phyloP scores from a whole-genome alignment of 495 filamentous ascomycete genomes.

The Hypoxylon subgilvum region DNA sequence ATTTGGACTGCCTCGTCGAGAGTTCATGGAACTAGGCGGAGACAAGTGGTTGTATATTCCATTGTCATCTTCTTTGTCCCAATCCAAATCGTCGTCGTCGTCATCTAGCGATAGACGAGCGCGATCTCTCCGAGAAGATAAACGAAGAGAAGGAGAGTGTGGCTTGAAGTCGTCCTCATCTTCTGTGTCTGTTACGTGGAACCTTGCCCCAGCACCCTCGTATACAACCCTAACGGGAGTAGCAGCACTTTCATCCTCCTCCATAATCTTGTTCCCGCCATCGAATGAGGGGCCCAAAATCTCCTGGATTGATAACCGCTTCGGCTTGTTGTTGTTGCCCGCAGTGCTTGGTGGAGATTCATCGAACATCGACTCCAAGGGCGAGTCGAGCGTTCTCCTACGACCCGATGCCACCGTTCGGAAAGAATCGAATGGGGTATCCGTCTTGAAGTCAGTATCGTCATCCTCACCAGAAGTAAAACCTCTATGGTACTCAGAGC shows the following conservation, averaged over 20 bases:
- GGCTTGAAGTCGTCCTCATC: slow-evolving; percentile 16
- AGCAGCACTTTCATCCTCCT: slow-evolving; percentile 67
- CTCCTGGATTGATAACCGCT: slow-evolving; percentile 63
- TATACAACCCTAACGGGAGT: slow-evolving; percentile 60
- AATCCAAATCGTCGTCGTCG: slow-evolving; percentile 66
- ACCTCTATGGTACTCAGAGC: slow-evolving; percentile 81
- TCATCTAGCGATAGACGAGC: slow-evolving; percentile 61
- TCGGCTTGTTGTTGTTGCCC: slow-evolving; percentile 58
- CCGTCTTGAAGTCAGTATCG: slow-evolving; percentile 83
- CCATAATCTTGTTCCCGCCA: slow-evolving; percentile 62
- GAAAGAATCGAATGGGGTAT: slow-evolving; percentile 90
- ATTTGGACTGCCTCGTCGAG: slow-evolving; percentile 52
- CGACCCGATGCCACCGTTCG: slow-evolving; percentile 77
- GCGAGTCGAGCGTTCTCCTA: slow-evolving; percentile 58
- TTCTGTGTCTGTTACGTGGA: slow-evolving; percentile 24
- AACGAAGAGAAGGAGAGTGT: slow-evolving; percentile 19
- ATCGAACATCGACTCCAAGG: slow-evolving; percentile 88
- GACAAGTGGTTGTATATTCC: slow-evolving; percentile 59
- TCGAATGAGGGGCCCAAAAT: slow-evolving; percentile 56
- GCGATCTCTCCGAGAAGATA: slow-evolving; percentile 47
- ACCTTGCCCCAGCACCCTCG: slow-evolving; percentile 28
- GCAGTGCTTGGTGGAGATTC: slow-evolving; percentile 65
- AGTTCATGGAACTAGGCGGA: slow-evolving; percentile 58
- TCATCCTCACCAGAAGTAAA: slow-evolving; percentile 82
- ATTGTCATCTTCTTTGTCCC: slow-evolving; percentile 62